Percentiles rank a stretch among this genome's conserved stretches.
Evolutionary conservation across 768 basidiomycete species (phyloP).

Genomic region (Saitozyma podzolica): DNA sequence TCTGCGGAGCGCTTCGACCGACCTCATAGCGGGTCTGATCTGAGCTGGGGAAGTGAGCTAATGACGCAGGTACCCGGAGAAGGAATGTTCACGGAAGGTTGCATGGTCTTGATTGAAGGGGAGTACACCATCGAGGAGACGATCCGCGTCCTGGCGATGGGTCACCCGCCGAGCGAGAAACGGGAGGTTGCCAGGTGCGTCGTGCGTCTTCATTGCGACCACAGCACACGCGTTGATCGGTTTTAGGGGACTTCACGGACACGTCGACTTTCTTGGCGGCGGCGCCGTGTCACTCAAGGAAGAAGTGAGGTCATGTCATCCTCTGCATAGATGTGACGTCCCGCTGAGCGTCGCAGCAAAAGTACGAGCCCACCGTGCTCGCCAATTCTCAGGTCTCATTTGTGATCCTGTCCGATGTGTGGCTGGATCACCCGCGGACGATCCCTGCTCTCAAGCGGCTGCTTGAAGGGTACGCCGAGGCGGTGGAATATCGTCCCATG

Average conservation of each 20-base stretch:
- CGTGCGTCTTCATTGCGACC: background rate
- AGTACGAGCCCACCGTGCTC: constrained; percentile 44
- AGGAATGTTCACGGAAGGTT: constrained; percentile 94
- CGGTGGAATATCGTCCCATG: constrained; percentile 85
- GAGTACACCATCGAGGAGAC: constrained; percentile 91
- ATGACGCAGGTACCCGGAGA: constrained; percentile 81
- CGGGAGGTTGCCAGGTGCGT: constrained; percentile 74
- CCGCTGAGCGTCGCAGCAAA: constrained; percentile 40
- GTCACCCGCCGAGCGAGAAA: constrained; percentile 94
- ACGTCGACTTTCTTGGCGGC: constrained; percentile 94
- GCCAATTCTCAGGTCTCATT: constrained; percentile 67
- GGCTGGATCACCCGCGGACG: constrained; percentile 86
- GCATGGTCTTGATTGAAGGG: constrained; percentile 90
- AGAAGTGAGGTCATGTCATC: constrained; percentile 63
- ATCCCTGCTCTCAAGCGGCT: constrained; percentile 75
- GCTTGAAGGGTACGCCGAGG: constrained; percentile 70
- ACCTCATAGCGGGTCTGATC: background rate
- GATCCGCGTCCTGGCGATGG: constrained; percentile 86
- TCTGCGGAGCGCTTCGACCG: constrained; percentile 1
- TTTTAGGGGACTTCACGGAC: constrained; percentile 83
- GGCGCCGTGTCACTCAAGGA: constrained; percentile 86
- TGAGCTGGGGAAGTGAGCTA: background rate
- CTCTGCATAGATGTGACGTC: constrained; percentile 38
- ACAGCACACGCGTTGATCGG: constrained; percentile 8
- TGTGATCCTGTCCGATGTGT: constrained; percentile 92